Conservation (phyloP, 2,329 filamentous ascomycete species). For the Penicillium polonicum region DNA sequence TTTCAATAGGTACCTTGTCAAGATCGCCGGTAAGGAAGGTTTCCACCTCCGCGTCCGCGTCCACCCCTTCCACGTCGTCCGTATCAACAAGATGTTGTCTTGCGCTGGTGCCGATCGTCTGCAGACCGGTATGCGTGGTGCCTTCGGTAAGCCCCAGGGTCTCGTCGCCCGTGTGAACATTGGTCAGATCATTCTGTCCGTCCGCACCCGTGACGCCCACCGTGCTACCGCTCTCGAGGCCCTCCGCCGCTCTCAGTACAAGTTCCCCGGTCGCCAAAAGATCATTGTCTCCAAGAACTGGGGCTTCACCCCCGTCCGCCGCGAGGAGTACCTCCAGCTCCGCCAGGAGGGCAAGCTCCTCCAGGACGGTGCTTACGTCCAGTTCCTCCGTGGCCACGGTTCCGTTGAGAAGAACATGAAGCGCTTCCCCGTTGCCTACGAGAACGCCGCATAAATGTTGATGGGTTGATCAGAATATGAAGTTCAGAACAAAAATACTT, state of each 20-base stretch:
- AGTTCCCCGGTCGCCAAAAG: conserved; percentile 99
- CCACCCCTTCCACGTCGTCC: conserved; percentile 99
- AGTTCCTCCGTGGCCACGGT: conserved; percentile 97
- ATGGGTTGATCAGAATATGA: conserved; percentile 31
- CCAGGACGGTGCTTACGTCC: conserved; percentile 98
- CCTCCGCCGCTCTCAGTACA: conserved; percentile 99
- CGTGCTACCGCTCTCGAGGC: conserved; percentile 94
- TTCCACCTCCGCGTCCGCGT: conserved; percentile 74
- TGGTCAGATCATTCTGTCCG: conserved; percentile 95
- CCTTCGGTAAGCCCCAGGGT: conserved; percentile 99
- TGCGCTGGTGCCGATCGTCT: conserved; percentile 99
- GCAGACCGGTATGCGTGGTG: conserved; percentile 99
- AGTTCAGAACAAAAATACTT: conserved; percentile 27
- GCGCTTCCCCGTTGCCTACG: conserved; percentile 87
- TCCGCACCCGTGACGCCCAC: conserved; percentile 95
- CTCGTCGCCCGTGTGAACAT: conserved; percentile 99
- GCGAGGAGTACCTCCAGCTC: conserved; percentile 95
- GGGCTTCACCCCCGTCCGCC: conserved; percentile 98
- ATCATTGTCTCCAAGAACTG: conserved; percentile 99
- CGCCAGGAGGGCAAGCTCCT: conserved; percentile 91
- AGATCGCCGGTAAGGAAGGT: conserved; percentile 68
- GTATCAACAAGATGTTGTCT: conserved; percentile 99
- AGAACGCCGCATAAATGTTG: conserved; percentile 45
- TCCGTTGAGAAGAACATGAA: conserved; percentile 81
- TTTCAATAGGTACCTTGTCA: conserved; percentile 61